These are phyloP conservation scores for Bertia moriformis DNA, from an alignment of 2,329 filamentous ascomycete species.

Conservation along the genomic window DNA sequence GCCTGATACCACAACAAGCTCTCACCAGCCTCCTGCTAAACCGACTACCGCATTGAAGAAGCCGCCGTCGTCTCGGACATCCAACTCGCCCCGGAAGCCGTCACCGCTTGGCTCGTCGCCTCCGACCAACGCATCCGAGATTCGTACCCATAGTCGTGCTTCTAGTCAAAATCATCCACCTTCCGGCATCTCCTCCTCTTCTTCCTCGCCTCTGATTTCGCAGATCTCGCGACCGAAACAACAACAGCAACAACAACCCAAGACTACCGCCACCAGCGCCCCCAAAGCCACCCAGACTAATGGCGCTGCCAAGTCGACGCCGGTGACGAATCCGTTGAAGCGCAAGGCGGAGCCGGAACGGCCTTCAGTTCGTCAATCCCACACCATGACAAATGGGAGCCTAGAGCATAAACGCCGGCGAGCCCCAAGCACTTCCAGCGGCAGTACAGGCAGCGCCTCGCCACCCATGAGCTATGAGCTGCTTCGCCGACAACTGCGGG, in stretches of 20 bases:
- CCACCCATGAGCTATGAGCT: conserved; percentile 10
- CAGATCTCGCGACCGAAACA: conserved; percentile 16
- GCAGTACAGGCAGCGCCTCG: conserved; percentile 5
- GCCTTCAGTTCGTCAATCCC: conserved; percentile 11
- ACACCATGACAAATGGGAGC: conserved; percentile 3
- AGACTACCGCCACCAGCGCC: conserved; percentile 6
- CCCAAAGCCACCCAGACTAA: conserved; percentile 11
- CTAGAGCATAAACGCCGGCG: not conserved
- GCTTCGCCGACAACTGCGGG: conserved; percentile 10
- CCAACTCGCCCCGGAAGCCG: conserved; percentile 42
- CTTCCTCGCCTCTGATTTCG: conserved; percentile 25
- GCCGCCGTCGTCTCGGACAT: conserved; percentile 18
- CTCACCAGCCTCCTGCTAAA: conserved; percentile 7
- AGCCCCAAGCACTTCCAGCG: conserved; percentile 4
- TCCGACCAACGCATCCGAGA: conserved; percentile 43
- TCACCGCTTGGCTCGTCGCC: conserved; percentile 47
- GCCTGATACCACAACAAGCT: not conserved
- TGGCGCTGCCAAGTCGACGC: conserved; percentile 11
- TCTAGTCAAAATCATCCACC: conserved; percentile 16
- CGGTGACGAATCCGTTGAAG: conserved; percentile 16
- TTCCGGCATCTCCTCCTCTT: conserved; percentile 26
- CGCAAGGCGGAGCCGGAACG: conserved; percentile 20
- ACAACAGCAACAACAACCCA: too few species aligned
- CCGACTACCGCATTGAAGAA: conserved; percentile 18
- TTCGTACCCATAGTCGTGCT: conserved; percentile 25